Conservation (phyloP, 768 basidiomycete genomes). For the Exsudoporus frostii region DNA sequence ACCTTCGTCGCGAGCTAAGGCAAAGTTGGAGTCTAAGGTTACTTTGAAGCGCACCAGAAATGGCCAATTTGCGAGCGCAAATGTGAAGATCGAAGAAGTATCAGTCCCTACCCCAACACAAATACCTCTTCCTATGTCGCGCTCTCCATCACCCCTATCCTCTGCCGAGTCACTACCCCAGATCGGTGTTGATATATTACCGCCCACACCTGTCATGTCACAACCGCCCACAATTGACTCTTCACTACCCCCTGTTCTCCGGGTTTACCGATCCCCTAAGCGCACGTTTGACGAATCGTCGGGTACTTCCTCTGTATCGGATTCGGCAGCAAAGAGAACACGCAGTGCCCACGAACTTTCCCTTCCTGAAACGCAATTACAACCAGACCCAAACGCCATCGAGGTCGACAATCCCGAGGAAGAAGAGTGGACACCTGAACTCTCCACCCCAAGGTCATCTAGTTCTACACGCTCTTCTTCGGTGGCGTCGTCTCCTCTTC, state of each 20-base stretch:
- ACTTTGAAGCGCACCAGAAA: constrained; percentile 19
- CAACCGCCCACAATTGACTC: constrained; percentile 9
- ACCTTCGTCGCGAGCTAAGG: constrained; percentile 30
- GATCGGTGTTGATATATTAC: constrained; percentile 29
- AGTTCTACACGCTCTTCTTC: constrained; percentile 32
- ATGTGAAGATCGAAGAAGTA: constrained; percentile 22
- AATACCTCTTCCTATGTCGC: constrained; percentile 39
- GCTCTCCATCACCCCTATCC: constrained; percentile 36
- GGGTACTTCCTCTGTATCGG: constrained; percentile 38
- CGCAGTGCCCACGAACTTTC: constrained; percentile 28
- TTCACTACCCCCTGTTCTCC: constrained; percentile 23
- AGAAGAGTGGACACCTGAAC: constrained; percentile 38
- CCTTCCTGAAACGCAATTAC: constrained; percentile 10
- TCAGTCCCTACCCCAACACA: constrained; percentile 26
- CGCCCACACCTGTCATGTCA: constrained; percentile 25
- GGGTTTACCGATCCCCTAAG: constrained; percentile 50
- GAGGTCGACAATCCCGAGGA: constrained; percentile 30
- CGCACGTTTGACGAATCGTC: constrained; percentile 59
- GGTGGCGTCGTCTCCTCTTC: constrained; percentile 34
- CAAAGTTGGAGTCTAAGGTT: constrained; percentile 22
- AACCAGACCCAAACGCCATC: constrained; percentile 16
- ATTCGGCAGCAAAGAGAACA: constrained; percentile 36
- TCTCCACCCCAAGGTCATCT: constrained; percentile 39
- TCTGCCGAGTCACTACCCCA: constrained; percentile 21
- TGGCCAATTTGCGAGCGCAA: constrained; percentile 21